Base-by-base conservation (phyloP, 1,139 yeast genomes). In the Geotrichum fermentans region DNA sequence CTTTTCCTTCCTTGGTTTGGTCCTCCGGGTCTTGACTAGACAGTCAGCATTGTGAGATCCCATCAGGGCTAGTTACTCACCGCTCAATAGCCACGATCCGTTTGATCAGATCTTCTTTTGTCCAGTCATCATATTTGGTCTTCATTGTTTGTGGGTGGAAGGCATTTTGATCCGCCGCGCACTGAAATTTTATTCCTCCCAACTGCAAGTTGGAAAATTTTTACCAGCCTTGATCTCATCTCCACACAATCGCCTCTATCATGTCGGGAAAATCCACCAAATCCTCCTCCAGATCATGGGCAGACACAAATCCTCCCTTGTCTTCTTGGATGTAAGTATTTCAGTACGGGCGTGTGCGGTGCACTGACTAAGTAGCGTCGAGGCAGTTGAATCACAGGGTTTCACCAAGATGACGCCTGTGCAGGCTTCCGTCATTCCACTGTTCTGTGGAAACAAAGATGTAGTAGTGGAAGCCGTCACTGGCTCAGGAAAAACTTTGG, bases 391-490 rank as follows among this genome's bases (percentile, higher is more conserved):
- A 17, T 78, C 90, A 1, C 67, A 84, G 56, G 97, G 96, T 1
- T 90, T 78, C 62, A 77, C 79, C 2, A 69, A 78, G 14, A 89
- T 92, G 97, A 92, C 99, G 0, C 97, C 99, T 0, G 98, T 92
- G 0, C 99, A 92, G 64, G 98, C 98, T 0, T 80, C 97, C 0
- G 84, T 95, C 0, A 85, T 92, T 45, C 98, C 99, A 0, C 71
- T 90, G 48, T 79, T 94, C 58, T 69, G 84, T 41, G 83, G 83
- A n/a, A 85, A 90, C 60, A 92, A 92, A 62, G 98, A 92, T 68
- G 97, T 92, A 8, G 95, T 94, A 8, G 97, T 89, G 1, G 96
- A 90, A 57, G 73, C 97, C 0, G 96, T 89, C 1, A 92, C 98
- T 0, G 98, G 98, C 0, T 89, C 97, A 0, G 98, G 98, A 7